Base-by-base conservation (phyloP, 257 asterid species). In the Cordia subcordata region DNA sequence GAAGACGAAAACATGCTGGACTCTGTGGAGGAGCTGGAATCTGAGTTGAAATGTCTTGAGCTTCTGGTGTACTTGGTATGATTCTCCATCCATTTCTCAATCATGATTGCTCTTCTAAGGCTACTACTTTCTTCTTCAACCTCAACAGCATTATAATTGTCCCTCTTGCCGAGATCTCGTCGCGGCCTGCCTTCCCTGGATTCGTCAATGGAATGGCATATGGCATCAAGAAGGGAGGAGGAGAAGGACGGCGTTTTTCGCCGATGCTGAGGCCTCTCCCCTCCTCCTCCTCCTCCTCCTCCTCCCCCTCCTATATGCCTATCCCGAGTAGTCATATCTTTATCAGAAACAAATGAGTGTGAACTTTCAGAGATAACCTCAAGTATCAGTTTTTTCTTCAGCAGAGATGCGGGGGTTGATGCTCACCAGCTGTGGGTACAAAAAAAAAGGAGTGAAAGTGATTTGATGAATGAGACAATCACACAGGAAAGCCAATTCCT, bases 61-160 rank as follows among this genome's bases (percentile, higher is more conserved):
- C 35, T 42, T 42, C 15, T 42, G 15, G 14, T 42, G 10, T 42
- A 2, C 10, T 8, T 42, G 3, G 50, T 20, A 66, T 81, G 68
- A 37, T 72, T 78, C 17, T 74, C 84, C 84, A 88, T 82, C 95
- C 96, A 85, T 73, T 87, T 83, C 72, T 87, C 97, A 35, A 87
- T 72, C 79, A 78, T 64, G 66, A 85, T 85, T 8, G 97, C 93
- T 39, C 93, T 69, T 1, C 96, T 72, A 20, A 85, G 80, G 63
- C 87, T 78, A n/a, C 81, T 83, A 13, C 76, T 66, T 27, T 87
- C 97, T 52, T 79, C 79, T 17, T 86, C 94, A 0, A 75, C 64
- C n/a, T 68, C 70, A 0, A 54, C n/a, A 64, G 58, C 8, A 64
- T 61, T n/a, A n/a, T n/a, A n/a, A 10, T 63, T 69, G 72, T 74